phyloP scores from a whole-genome alignment of 441 rosid species.

The Adansonia grandidieri region DNA sequence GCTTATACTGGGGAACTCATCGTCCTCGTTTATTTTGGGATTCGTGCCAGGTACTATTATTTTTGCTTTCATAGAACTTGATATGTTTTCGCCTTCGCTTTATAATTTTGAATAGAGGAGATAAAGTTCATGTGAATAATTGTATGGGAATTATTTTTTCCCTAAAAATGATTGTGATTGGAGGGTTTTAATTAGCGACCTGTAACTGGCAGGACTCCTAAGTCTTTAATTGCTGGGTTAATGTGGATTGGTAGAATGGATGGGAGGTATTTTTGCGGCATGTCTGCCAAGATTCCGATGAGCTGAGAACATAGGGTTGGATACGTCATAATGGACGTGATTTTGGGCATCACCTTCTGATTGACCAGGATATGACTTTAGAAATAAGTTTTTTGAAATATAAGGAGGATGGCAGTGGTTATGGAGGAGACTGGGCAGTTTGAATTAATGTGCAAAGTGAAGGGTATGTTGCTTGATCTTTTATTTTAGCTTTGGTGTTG shows the following conservation, averaged over 20 bases:
- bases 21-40: conserved; percentile 92
- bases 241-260: conserved; percentile 96
- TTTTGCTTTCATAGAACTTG: neutral
- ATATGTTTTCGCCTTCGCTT: neutral
- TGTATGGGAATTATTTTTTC: neutral
- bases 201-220: conserved; percentile 67
- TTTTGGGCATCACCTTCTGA: conserved; percentile 80
- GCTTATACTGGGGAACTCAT: conserved; percentile 97
- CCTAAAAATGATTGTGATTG: neutral
- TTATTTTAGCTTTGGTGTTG: conserved; percentile 20
- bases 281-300: conserved; percentile 88
- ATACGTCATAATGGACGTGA: conserved; percentile 91
- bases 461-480: conserved; percentile 49
- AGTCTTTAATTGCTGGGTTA: conserved; percentile 84
- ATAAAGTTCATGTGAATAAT: conserved; percentile 1
- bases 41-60: conserved; percentile 74
- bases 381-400: conserved; percentile 86
- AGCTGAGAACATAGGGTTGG: conserved; percentile 83
- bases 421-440: conserved; percentile 98
- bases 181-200: conserved; percentile 20
- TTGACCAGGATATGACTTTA: conserved; percentile 73
- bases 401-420: conserved; percentile 68
- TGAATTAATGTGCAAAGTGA: conserved; percentile 58
- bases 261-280: conserved; percentile 75
- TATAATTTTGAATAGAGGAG: conserved; percentile 1